A percentile compares a stretch with the other conserved stretches of the same genome.
These are phyloP conservation scores for Lunasporangiospora selenospora DNA, from an alignment of 192 early-diverging fungal species.

Conservation along the genomic window DNA sequence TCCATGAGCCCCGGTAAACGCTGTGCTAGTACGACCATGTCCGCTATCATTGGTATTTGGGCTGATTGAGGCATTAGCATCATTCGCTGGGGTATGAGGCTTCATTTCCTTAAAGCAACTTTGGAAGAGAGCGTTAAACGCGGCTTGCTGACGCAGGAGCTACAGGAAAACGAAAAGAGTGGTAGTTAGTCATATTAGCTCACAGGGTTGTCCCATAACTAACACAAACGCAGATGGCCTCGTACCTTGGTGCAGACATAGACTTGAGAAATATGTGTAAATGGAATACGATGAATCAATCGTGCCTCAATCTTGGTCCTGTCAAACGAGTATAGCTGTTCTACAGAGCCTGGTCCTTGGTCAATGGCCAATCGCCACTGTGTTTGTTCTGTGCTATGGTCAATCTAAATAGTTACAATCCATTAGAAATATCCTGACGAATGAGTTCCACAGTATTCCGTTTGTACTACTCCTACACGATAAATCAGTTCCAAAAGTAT, in stretches of 20 bases:
- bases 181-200: neutral
- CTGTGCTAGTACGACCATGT: neutral
- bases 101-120: slow-evolving; percentile 54
- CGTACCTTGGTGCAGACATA: slow-evolving; percentile 45
- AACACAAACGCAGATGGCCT: neutral
- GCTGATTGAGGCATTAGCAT: slow-evolving; percentile 2
- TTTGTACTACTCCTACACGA: too few species aligned
- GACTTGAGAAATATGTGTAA: slow-evolving; percentile 33
- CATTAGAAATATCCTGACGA: neutral
- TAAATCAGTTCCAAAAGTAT: too few species aligned
- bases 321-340: slow-evolving; percentile 40
- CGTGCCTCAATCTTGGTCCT: slow-evolving; percentile 40
- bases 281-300: slow-evolving; percentile 31
- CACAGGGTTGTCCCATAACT: neutral
- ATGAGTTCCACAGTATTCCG: neutral
- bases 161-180: neutral
- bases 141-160: slow-evolving; percentile 52
- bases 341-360: slow-evolving; percentile 19
- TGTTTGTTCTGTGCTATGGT: slow-evolving; percentile 21
- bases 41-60: neutral
- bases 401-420: slow-evolving; percentile 1
- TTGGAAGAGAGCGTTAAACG: slow-evolving; percentile 53
- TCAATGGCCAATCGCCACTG: slow-evolving; percentile 37
- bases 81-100: neutral
- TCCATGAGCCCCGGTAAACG: neutral